Percentiles rank a stretch among this genome's conserved stretches.
phyloP scores from a whole-genome alignment of 2,329 filamentous ascomycete species.

The Colletotrichum karsti region DNA sequence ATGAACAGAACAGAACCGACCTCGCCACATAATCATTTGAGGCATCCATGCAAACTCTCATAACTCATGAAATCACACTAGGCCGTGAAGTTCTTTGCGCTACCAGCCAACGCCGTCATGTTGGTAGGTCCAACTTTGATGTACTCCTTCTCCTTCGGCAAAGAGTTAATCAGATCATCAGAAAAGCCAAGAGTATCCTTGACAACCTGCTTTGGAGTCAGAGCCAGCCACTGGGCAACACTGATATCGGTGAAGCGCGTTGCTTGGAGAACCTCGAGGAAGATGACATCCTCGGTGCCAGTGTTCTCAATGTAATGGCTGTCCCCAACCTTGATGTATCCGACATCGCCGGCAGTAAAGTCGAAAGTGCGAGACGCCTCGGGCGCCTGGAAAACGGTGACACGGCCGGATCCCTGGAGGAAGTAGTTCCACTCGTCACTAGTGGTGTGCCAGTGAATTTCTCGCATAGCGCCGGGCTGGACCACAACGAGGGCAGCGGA shows the following conservation, averaged over 20 bases:
- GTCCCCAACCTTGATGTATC: constrained; percentile 62
- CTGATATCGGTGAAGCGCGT: constrained; percentile 61
- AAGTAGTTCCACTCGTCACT: constrained; percentile 71
- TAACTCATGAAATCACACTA: neutral
- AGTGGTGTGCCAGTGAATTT: constrained; percentile 70
- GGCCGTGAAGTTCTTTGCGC: constrained; percentile 2
- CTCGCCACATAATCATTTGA: neutral
- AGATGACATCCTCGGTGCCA: constrained; percentile 63
- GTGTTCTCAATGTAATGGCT: constrained; percentile 71
- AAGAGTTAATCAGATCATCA: constrained; percentile 43
- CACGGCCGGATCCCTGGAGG: constrained; percentile 61
- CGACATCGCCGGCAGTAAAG: constrained; percentile 67
- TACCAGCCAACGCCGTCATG: constrained; percentile 38
- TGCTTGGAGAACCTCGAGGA: constrained; percentile 67
- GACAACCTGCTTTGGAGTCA: constrained; percentile 66
- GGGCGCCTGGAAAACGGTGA: constrained; percentile 64
- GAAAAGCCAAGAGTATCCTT: constrained; percentile 60
- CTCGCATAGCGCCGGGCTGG: constrained; percentile 70
- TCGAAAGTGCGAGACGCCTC: constrained; percentile 62
- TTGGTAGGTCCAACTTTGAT: constrained; percentile 50
- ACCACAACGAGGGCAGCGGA: constrained; percentile 65
- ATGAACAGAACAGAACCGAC: too few relatives aligned
- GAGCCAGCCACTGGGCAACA: constrained; percentile 65
- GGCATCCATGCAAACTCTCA: neutral
- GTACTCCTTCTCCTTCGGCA: constrained; percentile 51